Conservation (phyloP, 345 rosid genomes). For the Combretum micranthum region DNA sequence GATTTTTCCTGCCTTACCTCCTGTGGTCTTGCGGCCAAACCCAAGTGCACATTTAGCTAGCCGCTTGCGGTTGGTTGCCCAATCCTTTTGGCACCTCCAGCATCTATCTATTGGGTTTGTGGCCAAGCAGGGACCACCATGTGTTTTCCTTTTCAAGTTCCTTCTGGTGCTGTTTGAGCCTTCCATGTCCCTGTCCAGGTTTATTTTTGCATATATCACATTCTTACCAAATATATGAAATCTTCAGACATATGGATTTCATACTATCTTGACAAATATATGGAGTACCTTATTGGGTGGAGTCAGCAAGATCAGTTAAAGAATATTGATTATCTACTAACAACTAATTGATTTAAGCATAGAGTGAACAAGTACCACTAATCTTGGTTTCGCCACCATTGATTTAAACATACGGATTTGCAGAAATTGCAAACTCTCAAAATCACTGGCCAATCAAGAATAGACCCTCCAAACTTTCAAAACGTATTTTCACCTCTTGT, state of each 20-base stretch:
- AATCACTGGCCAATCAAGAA: too few relatives aligned
- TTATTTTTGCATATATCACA: not conserved
- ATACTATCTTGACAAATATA: too few relatives aligned
- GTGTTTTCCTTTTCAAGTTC: not conserved
- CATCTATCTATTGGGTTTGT: conserved; percentile 36
- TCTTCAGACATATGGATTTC: too few relatives aligned
- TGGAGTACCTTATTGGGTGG: too few relatives aligned
- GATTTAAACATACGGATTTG: too few relatives aligned
- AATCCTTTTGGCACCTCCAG: conserved; percentile 32
- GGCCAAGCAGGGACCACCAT: conserved; percentile 16
- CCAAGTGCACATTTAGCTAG: conserved; percentile 20
- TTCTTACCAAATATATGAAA: too few relatives aligned
- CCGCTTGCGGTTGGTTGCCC: conserved; percentile 24
- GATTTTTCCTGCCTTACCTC: conserved; percentile 50
- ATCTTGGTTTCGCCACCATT: too few relatives aligned
- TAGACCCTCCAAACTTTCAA: too few relatives aligned
- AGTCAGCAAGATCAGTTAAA: too few relatives aligned
- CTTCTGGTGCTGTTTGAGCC: conserved; percentile 19
- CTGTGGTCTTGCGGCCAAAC: conserved; percentile 48
- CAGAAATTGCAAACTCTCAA: too few relatives aligned
- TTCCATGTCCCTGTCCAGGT: conserved; percentile 1
- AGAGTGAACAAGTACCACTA: not conserved
- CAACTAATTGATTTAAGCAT: not conserved
- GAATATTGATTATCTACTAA: too few relatives aligned
- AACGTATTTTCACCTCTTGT: too few relatives aligned